Evolutionary conservation across 495 filamentous ascomycete genomes (phyloP), one percentile per base, ranked within the genome.

Genomic region (Xylaria venustula): DNA sequence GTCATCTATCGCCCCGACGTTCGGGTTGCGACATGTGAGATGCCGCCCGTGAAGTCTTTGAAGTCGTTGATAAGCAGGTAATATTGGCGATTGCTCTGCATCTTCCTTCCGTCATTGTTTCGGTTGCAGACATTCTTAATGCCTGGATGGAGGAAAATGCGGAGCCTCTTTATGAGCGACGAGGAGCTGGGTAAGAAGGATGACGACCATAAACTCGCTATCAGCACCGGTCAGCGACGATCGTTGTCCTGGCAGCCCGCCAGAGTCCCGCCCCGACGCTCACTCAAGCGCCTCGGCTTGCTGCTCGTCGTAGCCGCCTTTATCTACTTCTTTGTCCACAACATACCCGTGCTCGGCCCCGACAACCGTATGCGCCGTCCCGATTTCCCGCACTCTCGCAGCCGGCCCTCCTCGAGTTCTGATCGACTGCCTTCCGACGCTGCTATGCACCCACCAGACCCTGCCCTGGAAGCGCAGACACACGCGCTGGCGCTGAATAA

Each of bases 161-260:
- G 66, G 46, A 61, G 65, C 30, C 58, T 81, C 41, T 76, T 79
- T 44, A 54, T 73, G 60, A 75, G 71, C 65, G 69, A 79, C 44
- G 77, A 78, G 57, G 78, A 77, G 56, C 32, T 78, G 52, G 73
- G 69, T 34, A 82, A 80, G 71, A 82, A 82, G 64, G 74, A 82
- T 64, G 79, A 82, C 65, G 79, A 82, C 68, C 77, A 72, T 66
- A 77, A 74, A 54, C 46, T 59, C 56, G 62, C 58, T 60, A 66
- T 65, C 54, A 67, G 51, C 61, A 64, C 62, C 57, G 15, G 40
- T 49, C 58, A 51, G 14, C 55, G 55, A 36, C 68, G 42, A 47
- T 66, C 70, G 34, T 60, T 72, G n/a, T 73, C 64, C 51, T 79
- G 77, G 76, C 64, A 60, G 52, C 62, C 70, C 36, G 61, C 74